Conservation (phyloP, 1,139 yeast genomes). For the Geotrichum fermentans region DNA sequence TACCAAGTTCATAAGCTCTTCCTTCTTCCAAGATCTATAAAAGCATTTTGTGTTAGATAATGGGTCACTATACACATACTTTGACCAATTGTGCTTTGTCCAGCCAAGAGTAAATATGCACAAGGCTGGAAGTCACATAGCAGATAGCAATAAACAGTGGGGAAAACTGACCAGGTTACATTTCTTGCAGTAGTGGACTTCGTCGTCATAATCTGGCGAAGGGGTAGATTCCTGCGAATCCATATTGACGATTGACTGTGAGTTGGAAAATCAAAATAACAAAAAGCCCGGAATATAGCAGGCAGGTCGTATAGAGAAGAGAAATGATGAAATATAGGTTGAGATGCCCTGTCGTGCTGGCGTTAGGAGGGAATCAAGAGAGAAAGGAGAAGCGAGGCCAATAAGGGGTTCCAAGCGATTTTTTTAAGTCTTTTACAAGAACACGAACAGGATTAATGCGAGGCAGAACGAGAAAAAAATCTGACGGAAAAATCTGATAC, state of each 20-base stretch:
- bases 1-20: constrained; percentile 41
- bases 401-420: background rate
- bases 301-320: no score
- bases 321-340: no score
- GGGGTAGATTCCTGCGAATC: constrained; percentile 17
- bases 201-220: constrained; percentile 28
- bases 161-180: constrained; percentile 32
- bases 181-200: constrained; percentile 36
- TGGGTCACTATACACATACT: constrained; percentile 4
- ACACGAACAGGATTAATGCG: no score
- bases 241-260: constrained; percentile 3
- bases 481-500: no score
- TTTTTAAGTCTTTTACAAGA: background rate
- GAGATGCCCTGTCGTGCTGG: no score
- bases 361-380: background rate
- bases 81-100: background rate
- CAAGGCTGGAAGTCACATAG: background rate
- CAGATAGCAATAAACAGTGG: background rate
- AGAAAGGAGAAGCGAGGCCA: background rate
- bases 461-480: background rate
- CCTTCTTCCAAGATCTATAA: constrained; percentile 39
- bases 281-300: background rate
- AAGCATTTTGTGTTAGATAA: constrained; percentile 2
- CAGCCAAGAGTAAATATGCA: background rate
- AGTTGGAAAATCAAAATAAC: background rate